Evolutionary conservation across 192 early-diverging fungal genomes (phyloP).

Genomic region (Helicostylum pulchrum): DNA sequence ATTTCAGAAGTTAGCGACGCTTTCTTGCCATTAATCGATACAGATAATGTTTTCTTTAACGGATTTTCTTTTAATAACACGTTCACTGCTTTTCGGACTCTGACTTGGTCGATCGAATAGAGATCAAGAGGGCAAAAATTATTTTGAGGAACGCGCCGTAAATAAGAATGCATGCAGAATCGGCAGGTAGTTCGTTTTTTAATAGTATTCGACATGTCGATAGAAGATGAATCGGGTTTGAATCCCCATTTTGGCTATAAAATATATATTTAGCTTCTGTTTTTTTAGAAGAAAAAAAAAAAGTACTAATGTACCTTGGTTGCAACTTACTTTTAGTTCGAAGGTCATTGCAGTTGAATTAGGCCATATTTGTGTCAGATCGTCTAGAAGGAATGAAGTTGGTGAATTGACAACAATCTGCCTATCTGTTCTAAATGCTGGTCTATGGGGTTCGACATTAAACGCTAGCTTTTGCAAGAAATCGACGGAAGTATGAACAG

Average conservation of each 20-base stretch:
- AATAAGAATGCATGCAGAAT: slow-evolving; percentile 67
- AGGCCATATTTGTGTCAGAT: slow-evolving; percentile 8
- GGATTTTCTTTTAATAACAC: slow-evolving; percentile 11
- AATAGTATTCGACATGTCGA: slow-evolving; percentile 13
- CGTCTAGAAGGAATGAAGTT: neutral
- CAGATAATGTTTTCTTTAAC: slow-evolving; percentile 25
- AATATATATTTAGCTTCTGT: neutral
- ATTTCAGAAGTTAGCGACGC: neutral
- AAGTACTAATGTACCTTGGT: neutral
- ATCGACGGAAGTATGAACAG: neutral
- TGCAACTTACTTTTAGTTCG: slow-evolving; percentile 25
- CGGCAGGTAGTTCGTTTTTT: slow-evolving; percentile 57
- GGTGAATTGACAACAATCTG: neutral
- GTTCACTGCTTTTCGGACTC: slow-evolving; percentile 39
- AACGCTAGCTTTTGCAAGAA: slow-evolving; percentile 9
- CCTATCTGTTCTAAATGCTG: neutral
- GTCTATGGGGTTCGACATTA: neutral
- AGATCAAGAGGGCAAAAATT: slow-evolving; percentile 65
- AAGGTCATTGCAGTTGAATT: slow-evolving; percentile 10
- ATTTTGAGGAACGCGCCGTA: slow-evolving; percentile 23
- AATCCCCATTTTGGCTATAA: slow-evolving; percentile 68
- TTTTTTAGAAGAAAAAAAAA: too few relatives aligned
- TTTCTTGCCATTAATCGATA: neutral
- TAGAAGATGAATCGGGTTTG: slow-evolving; percentile 38
- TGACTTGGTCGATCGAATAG: slow-evolving; percentile 37